Percentiles rank a stretch among this genome's conserved stretches.
These are phyloP conservation scores for Mucor indicus DNA, from an alignment of 371 early-diverging fungal species.

Conservation along the genomic window DNA sequence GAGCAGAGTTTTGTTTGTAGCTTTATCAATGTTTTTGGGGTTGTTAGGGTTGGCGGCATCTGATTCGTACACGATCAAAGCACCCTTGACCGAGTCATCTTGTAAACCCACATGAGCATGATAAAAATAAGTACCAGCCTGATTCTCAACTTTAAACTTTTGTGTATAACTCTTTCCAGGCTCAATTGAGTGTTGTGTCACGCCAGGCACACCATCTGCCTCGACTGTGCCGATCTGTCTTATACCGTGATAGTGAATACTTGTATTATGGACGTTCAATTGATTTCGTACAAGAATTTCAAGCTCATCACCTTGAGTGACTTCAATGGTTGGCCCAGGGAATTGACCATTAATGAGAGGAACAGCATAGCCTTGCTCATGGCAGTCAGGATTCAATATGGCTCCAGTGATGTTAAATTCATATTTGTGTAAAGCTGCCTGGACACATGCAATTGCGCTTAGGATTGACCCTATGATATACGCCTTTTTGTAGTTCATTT, in stretches of 20 bases:
- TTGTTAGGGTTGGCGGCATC: conserved; percentile 22
- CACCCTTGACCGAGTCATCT: conserved; percentile 33
- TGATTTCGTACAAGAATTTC: conserved; percentile 41
- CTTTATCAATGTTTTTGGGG: no score
- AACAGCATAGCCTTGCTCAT: neutral
- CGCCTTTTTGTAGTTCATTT: no score
- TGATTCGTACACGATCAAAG: conserved; percentile 44
- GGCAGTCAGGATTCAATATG: conserved; percentile 35
- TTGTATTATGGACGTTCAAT: conserved; percentile 1
- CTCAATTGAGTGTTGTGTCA: conserved; percentile 35
- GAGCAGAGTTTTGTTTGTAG: neutral
- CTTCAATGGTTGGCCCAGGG: conserved; percentile 46
- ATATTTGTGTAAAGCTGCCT: conserved; percentile 9
- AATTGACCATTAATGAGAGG: conserved; percentile 46
- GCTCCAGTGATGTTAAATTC: conserved; percentile 9
- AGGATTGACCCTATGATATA: no score
- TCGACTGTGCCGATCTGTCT: conserved; percentile 32
- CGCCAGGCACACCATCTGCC: conserved; percentile 43
- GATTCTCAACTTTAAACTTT: conserved; percentile 28
- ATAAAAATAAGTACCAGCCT: conserved; percentile 47
- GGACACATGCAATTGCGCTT: neutral
- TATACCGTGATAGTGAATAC: conserved; percentile 46
- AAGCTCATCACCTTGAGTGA: conserved; percentile 35
- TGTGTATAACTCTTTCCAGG: conserved; percentile 29
- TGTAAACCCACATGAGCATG: conserved; percentile 46